Percentiles rank a stretch among this genome's conserved stretches.
Conservation (phyloP, 139 green algal species). For the Chlamydomonas asymmetrica region DNA sequence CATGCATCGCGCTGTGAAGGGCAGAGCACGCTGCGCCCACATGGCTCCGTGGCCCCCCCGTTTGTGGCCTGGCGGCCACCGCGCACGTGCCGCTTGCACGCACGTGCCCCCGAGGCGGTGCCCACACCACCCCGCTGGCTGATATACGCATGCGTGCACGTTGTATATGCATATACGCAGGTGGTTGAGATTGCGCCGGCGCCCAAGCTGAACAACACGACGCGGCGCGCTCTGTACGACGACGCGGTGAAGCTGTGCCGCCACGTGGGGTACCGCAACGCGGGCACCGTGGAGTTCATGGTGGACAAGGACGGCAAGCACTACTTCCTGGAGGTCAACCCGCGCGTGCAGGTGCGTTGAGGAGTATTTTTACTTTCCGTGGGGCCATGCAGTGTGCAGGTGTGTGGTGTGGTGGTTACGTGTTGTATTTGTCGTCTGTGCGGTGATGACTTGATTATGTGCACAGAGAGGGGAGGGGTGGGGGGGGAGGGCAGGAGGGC, state of each 20-base stretch:
- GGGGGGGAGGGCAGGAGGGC: background rate
- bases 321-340: conserved; percentile 99
- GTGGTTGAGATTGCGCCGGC: conserved; percentile 91
- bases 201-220: conserved; percentile 48
- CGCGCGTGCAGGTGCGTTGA: conserved; percentile 78
- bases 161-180: conserved; percentile 39
- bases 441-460: background rate
- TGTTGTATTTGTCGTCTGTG: background rate
- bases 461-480: too few species aligned
- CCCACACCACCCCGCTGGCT: too few species aligned
- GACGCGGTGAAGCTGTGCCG: conserved; percentile 78
- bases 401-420: too few species aligned
- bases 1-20: too few species aligned
- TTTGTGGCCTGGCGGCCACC: background rate
- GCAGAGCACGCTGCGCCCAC: too few species aligned
- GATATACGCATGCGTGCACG: too few species aligned
- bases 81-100: too few species aligned
- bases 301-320: conserved; percentile 88
- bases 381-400: too few species aligned
- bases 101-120: too few species aligned
- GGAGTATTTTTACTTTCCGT: background rate
- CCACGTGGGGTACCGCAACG: conserved; percentile 82
- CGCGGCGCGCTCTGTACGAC: conserved; percentile 57
- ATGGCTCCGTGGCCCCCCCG: background rate
- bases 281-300: conserved; percentile 98